Base-by-base conservation (phyloP, 495 filamentous ascomycete species). In the Penicillium nucicola region DNA sequence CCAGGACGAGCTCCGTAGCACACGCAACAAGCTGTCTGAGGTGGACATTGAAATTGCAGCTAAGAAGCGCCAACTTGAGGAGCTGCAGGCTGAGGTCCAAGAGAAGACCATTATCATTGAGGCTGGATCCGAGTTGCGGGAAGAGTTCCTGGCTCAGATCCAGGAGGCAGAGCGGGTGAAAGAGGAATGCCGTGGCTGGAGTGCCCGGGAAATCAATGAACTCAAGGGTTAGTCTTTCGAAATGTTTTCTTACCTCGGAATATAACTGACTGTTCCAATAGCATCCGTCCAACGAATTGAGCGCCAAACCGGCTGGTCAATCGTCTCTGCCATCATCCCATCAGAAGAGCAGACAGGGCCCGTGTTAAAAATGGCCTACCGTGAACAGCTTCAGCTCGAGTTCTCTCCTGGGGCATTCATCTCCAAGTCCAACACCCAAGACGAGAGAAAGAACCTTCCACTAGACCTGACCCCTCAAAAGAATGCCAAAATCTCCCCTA, bases 161-260 rank as follows among this genome's bases (percentile, higher is more conserved):
- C 77, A 81, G 45, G 85, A 91, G 56, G 90, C 92, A 1, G 90
- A 97, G 60, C 84, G 84, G 48, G 74, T 95, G 31, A 82, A 86
- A 53, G 89, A 95, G 64, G 84, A 93, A 57, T 96, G 86, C 64
- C 81, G 91, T 14, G 91, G 93, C 17, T 96, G 91, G 88, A 93
- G 84, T 51, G 78, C 84, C 23, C 79, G 74, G 14, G 93, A 97
- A 63, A 85, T 97, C 46, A 75, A 68, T 44, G 75, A 76, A 19
- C 71, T 92, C 7, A 89, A 92, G 76, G 78, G 87, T 89, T 70
- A 59, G 46, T 23, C 6, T 14, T 4, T 20, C 4, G 5, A 3
- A 10, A 7, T 12, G 13, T 17, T 15, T 11, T 77, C 57, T 13
- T 44, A 1, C 9, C n/a, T 32, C 19, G 4, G 14, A 31, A 11